These are phyloP conservation scores for Nepenthes alata DNA, from an alignment of 179 eudicot genomes.

Conservation along the genomic window DNA sequence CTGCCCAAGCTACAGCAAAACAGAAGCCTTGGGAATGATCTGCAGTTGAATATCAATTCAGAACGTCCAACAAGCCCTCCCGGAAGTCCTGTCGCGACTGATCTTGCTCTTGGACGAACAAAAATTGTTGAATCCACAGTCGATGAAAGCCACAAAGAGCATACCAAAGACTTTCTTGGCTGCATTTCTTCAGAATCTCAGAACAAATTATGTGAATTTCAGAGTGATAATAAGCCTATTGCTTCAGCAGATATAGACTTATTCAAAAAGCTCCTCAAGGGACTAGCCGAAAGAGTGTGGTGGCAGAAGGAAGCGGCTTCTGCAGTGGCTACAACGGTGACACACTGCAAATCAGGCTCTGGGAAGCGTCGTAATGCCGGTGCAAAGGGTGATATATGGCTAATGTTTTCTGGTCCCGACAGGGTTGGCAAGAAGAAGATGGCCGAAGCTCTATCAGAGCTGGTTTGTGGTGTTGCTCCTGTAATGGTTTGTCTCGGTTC, in stretches of 20 bases:
- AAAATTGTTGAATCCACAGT: conserved; percentile 16
- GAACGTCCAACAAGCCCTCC: conserved; percentile 27
- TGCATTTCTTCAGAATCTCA: conserved; percentile 49
- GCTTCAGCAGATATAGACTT: conserved; percentile 46
- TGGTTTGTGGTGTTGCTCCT: conserved; percentile 39
- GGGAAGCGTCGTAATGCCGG: conserved; percentile 44
- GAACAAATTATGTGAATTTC: conserved; percentile 16
- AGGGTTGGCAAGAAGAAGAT: conserved; percentile 75
- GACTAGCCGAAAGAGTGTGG: conserved; percentile 65
- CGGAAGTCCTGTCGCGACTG: conserved; percentile 66
- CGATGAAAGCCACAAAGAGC: conserved; percentile 16
- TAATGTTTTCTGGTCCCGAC: conserved; percentile 71
- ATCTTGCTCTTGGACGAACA: conserved; percentile 55
- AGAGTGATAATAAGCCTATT: conserved; percentile 30
- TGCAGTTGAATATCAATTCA: conserved; percentile 30
- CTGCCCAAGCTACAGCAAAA: conserved; percentile 42
- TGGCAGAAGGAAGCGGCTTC: conserved; percentile 93
- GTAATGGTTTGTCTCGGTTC: conserved; percentile 52
- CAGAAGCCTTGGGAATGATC: conserved; percentile 30
- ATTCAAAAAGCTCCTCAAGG: conserved; percentile 74
- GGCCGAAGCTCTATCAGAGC: conserved; percentile 66
- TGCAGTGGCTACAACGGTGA: conserved; percentile 53
- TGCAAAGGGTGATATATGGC: conserved; percentile 68
- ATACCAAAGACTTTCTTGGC: conserved; percentile 37
- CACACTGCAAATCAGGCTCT: conserved; percentile 55